Conservation (phyloP, 768 basidiomycete genomes). For the Calocybe gangraenosa region DNA sequence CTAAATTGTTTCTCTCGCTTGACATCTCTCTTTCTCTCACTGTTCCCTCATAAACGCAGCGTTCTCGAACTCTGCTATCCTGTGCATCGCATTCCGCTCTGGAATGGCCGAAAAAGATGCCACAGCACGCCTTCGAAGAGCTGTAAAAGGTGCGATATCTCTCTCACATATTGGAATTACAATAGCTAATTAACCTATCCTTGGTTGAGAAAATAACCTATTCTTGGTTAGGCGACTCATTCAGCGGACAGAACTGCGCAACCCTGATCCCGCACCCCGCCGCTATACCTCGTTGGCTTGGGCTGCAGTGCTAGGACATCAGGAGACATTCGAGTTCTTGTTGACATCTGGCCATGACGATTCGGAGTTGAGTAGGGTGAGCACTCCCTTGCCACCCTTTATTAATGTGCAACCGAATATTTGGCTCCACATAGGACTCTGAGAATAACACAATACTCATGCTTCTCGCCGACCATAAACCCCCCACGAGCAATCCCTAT, state of each 20-base stretch:
- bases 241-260: conserved; percentile 84
- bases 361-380: conserved; percentile 83
- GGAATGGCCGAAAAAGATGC: conserved; percentile 82
- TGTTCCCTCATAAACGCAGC: not conserved
- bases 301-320: conserved; percentile 84
- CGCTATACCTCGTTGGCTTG: conserved; percentile 88
- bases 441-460: conserved; percentile 94
- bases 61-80: not conserved
- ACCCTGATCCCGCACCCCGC: conserved; percentile 73
- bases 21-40: conserved; percentile 7
- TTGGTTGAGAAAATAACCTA: conserved; percentile 83
- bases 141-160: conserved; percentile 61
- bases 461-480: conserved; percentile 81
- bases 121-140: conserved; percentile 67
- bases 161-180: not conserved
- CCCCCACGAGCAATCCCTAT: conserved; percentile 43
- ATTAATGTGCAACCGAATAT: not conserved
- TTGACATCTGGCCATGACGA: conserved; percentile 88
- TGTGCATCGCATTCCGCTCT: not conserved
- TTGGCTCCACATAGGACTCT: conserved; percentile 55
- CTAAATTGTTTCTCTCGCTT: conserved; percentile 11
- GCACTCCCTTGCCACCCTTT: conserved; percentile 4
- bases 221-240: conserved; percentile 88
- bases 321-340: conserved; percentile 92
- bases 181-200: conserved; percentile 11